These are phyloP conservation scores for Globisporangium recalcitrans DNA, from an alignment of 352 stramenopile species.

Conservation along the genomic window DNA sequence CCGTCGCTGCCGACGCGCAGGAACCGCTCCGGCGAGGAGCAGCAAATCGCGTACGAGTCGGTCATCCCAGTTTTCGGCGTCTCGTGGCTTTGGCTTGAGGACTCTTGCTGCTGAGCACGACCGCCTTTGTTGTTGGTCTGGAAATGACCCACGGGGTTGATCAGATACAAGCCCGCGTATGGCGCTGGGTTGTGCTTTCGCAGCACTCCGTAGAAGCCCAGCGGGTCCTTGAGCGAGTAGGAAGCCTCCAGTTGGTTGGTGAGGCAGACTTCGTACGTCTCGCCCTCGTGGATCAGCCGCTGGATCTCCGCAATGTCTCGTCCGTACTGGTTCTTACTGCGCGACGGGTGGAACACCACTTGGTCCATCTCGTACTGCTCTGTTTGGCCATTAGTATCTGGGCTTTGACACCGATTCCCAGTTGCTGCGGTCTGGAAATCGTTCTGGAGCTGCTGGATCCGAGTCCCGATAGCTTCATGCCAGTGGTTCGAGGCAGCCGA, in stretches of 20 bases:
- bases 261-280: constrained; percentile 96
- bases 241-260: constrained; percentile 90
- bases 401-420: not conserved
- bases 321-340: constrained; percentile 75
- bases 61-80: constrained; percentile 7
- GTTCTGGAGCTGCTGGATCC: constrained; percentile 2
- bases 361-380: not conserved
- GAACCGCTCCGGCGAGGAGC: constrained; percentile 95
- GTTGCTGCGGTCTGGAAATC: constrained; percentile 12
- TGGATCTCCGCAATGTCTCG: constrained; percentile 85
- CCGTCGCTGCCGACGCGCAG: constrained; percentile 62
- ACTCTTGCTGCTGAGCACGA: not conserved
- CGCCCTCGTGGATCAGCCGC: constrained; percentile 86
- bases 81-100: not conserved
- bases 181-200: constrained; percentile 92
- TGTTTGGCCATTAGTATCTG: not conserved
- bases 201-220: constrained; percentile 89
- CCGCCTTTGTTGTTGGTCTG: not conserved
- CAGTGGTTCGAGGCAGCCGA: constrained; percentile 18
- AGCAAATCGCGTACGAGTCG: constrained; percentile 90
- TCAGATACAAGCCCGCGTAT: constrained; percentile 90
- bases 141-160: constrained; percentile 45
- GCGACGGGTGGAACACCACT: constrained; percentile 58
- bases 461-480: not conserved
- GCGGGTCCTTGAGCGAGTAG: constrained; percentile 34